Evolutionary conservation across 495 filamentous ascomycete species (phyloP), one percentile per base, ranked within the genome.

Genomic region (Xylaria cubensis): DNA sequence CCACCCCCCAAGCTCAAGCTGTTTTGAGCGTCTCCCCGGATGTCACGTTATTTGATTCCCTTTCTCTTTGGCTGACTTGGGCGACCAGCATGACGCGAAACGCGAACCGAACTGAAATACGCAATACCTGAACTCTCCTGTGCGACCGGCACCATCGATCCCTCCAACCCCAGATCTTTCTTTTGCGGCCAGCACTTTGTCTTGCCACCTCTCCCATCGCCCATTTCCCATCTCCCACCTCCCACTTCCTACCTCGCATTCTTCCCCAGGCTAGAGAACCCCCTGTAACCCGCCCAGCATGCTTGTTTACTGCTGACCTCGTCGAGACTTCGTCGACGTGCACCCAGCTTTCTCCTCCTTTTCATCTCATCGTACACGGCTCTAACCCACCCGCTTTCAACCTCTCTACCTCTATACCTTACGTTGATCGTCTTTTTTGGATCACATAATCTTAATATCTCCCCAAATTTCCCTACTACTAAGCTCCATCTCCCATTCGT

Each of bases 241-340:
- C 55, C 55, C 24, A 29, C 10, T 13, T 19, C 42, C 42, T 24
- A n/a, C 67, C 68, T n/a, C 56, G 29, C 63, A 50, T n/a, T 13
- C 39, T 39, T 34, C 58, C 55, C 67, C 44, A 62, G 42, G 56
- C 68, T 55, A 70, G 68, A 64, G 69, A 70, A 70, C 50, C 69
- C 68, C 69, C 69, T 71, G 69, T 21, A 64, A 56, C 69, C 59
- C 36, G 59, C 59, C 69, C 69, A 51, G 34, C 34, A 71, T 71
- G 69, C 69, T 64, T 71, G 69, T 71, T 71, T 71, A 71, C 59
- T 63, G 59, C 69, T 71, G 69, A 71, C 59, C 34, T 62, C 69
- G 69, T 71, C 59, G 69, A 64, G 1, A 24, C 4, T 36, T 46
- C 46, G 36, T 55, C 69, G 69, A 71, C 69, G 48, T 55, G 48